Evolutionary conservation across 108 stramenopile species (phyloP).

Genomic region (Fragilaria crotonensis): DNA sequence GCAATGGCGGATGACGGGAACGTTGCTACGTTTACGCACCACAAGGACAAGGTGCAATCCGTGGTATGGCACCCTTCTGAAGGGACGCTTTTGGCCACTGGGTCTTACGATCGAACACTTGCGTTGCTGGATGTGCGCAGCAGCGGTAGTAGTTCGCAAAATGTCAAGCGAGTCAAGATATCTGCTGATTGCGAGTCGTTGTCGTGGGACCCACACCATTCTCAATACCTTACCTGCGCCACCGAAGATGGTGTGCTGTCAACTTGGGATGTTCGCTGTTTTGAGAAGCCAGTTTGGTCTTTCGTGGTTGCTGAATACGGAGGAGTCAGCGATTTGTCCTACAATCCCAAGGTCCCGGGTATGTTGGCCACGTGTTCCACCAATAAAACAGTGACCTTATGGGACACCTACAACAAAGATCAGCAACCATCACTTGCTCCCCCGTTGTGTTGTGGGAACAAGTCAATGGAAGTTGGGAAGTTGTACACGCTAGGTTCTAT

Average conservation of each 20-base stretch:
- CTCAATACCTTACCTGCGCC: constrained; percentile 75
- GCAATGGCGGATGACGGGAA: constrained; percentile 33
- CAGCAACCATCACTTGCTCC: constrained; percentile 14
- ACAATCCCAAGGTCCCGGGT: constrained; percentile 77
- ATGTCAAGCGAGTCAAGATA: constrained; percentile 58
- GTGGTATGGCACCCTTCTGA: constrained; percentile 92
- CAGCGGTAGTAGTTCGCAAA: constrained; percentile 21
- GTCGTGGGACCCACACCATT: constrained; percentile 84
- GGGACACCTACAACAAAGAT: constrained; percentile 73
- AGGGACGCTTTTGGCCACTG: constrained; percentile 88
- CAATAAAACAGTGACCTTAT: constrained; percentile 91
- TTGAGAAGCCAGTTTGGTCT: constrained; percentile 73
- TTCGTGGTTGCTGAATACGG: constrained; percentile 84
- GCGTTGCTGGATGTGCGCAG: constrained; percentile 80
- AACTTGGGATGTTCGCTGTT: constrained; percentile 91
- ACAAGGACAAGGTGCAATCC: constrained; percentile 93
- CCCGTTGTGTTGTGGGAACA: constrained; percentile 63
- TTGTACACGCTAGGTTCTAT: constrained; percentile 81
- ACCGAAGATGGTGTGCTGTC: constrained; percentile 85
- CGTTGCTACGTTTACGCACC: constrained; percentile 88
- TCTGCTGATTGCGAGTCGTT: constrained; percentile 78
- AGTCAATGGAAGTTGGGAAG: constrained; percentile 86
- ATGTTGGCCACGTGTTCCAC: constrained; percentile 84
- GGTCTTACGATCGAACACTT: constrained; percentile 82
- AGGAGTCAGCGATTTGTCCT: constrained; percentile 79